Evolutionary conservation across 495 filamentous ascomycete species (phyloP).

Genomic region (Aspergillus campestris): DNA sequence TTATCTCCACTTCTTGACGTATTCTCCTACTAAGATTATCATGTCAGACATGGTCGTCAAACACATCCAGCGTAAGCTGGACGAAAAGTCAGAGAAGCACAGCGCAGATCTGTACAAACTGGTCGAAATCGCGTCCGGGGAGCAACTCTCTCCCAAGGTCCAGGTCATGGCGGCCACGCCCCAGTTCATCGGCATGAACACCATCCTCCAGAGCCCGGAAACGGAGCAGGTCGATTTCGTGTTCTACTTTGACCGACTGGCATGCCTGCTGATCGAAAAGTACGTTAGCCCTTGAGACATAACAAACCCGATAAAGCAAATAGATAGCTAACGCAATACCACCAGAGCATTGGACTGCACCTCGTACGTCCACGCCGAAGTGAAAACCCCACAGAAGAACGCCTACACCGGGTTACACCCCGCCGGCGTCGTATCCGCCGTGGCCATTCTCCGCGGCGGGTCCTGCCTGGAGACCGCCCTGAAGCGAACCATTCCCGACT

Average conservation of each 20-base stretch:
- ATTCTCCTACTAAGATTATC: slow-evolving; percentile 11
- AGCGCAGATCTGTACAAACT: slow-evolving; percentile 66
- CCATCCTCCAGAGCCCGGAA: slow-evolving; percentile 74
- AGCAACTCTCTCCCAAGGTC: slow-evolving; percentile 65
- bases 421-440: slow-evolving; percentile 69
- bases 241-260: slow-evolving; percentile 89
- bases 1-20: neutral
- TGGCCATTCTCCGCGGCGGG: slow-evolving; percentile 81
- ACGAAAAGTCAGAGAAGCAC: slow-evolving; percentile 79
- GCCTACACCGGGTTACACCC: slow-evolving; percentile 59
- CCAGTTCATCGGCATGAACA: slow-evolving; percentile 81
- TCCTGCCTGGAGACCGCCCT: slow-evolving; percentile 81
- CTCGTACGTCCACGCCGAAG: slow-evolving; percentile 48
- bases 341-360: slow-evolving; percentile 63
- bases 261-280: slow-evolving; percentile 76
- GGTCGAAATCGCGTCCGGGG: slow-evolving; percentile 55
- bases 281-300: slow-evolving; percentile 23
- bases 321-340: neutral
- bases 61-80: slow-evolving; percentile 74
- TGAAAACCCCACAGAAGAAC: slow-evolving; percentile 60
- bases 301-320: neutral
- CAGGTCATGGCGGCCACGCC: slow-evolving; percentile 61
- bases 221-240: slow-evolving; percentile 85
- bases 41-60: slow-evolving; percentile 77
- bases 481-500: slow-evolving; percentile 83